Percentiles rank a stretch among this genome's conserved stretches.
phyloP scores from a whole-genome alignment of 176 grass and related monocot genomes.

The Oryza officinalis region DNA sequence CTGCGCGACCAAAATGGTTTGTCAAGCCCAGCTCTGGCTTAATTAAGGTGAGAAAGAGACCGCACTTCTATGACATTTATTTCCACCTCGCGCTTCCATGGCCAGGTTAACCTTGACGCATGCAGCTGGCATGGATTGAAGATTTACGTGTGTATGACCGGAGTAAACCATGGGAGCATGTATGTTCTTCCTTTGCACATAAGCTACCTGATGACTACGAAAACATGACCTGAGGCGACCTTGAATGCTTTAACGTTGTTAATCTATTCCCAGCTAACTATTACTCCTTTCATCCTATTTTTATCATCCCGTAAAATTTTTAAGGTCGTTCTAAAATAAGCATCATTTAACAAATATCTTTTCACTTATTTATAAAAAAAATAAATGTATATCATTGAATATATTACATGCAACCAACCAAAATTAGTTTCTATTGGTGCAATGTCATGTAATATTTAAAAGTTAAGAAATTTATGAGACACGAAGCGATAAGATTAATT shows the following conservation, averaged over 20 bases:
- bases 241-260: neutral
- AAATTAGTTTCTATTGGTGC: too few relatives aligned
- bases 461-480: too few relatives aligned
- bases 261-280: too few relatives aligned
- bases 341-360: too few relatives aligned
- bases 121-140: neutral
- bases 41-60: neutral
- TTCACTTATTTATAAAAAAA: too few relatives aligned
- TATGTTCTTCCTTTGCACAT: neutral
- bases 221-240: neutral
- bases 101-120: neutral
- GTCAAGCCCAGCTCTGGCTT: constrained; percentile 7
- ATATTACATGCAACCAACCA: too few relatives aligned
- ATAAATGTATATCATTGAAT: too few relatives aligned
- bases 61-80: constrained; percentile 50
- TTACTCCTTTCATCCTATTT: too few relatives aligned
- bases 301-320: too few relatives aligned
- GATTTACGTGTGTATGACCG: neutral
- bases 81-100: constrained; percentile 2
- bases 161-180: neutral
- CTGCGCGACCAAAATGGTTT: constrained; percentile 38
- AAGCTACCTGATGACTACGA: neutral
- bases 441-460: too few relatives aligned
- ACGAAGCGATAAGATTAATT: too few relatives aligned
- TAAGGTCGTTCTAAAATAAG: too few relatives aligned